phyloP scores from a whole-genome alignment of 306 rosid genomes.

The Acacia crassicarpa region DNA sequence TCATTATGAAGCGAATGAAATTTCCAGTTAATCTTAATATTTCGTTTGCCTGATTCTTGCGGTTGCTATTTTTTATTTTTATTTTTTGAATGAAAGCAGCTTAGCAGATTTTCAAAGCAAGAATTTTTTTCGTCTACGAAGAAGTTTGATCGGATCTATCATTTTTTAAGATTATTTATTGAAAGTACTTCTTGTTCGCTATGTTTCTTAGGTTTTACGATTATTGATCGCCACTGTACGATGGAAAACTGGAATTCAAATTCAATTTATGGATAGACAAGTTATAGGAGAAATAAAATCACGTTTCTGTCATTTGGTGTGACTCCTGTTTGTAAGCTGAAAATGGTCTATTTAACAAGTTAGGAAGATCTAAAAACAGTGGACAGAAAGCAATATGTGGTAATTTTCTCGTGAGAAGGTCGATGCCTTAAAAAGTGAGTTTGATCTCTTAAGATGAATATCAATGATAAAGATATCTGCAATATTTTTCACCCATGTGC shows the following conservation, averaged over 20 bases:
- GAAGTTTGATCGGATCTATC: background rate
- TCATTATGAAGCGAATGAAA: background rate
- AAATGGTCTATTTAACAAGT: background rate
- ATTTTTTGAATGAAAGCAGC: background rate
- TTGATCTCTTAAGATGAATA: background rate
- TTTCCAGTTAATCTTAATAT: background rate
- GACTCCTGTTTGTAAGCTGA: slow-evolving; percentile 1
- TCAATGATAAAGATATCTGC: background rate
- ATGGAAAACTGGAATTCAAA: background rate
- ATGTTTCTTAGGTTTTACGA: background rate
- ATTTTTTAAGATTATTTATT: background rate
- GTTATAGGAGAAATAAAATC: background rate
- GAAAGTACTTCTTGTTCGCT: background rate
- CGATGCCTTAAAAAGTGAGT: background rate
- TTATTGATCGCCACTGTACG: background rate
- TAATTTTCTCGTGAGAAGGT: background rate
- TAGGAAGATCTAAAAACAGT: background rate
- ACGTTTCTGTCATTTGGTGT: background rate
- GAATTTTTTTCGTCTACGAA: background rate
- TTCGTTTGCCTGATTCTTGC: background rate
- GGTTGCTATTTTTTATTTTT: background rate
- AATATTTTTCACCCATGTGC: background rate
- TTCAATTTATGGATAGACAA: background rate
- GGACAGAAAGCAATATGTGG: background rate
- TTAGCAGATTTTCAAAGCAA: background rate